Base-by-base conservation (phyloP, 1,139 yeast genomes). In the Debaryomyces robertsiae region DNA sequence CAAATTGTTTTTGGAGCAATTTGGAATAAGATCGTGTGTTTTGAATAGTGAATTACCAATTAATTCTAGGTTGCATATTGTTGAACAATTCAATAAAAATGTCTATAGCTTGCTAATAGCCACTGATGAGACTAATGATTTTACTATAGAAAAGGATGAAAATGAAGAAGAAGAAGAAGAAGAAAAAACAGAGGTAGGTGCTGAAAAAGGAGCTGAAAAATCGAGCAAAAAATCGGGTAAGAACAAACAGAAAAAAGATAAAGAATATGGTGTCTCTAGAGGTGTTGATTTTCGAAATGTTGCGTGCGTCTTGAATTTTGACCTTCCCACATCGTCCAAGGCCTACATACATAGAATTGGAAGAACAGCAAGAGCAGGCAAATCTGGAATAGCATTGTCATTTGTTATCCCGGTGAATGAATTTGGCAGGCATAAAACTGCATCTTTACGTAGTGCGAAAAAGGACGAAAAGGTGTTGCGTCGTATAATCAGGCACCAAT, bases 231-330 rank as follows among this genome's bases (percentile, higher is more conserved):
- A 50, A 44, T 35, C 44, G 27, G 67, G 62, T 43, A 69, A 61
- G 34, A 50, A 56, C n/a, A 68, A 65, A 41, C 58, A 61, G 27
- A 71, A 70, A 46, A 70, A 71, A 42, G 90, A 83, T 54, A 75
- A 72, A 45, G 98, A 93, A 54, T 93, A 86, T 58, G 96, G 98
- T 49, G 97, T 91, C 31, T 86, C 96, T 24, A 81, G 99, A 63
- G 98, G 99, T 55, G 95, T 94, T 29, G 99, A 94, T 65, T 94
- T 94, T 72, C 84, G 80, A 54, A 91, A 93, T 55, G 98, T 94
- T 47, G 94, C 98, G 13, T 93, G 98, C 68, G 98, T 94, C 3
- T 72, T 94, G 49, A 94, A 94, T 65, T 94, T 94, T 60, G 99
- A 94, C 61, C 72, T 94, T 50, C 98, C 99, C 32, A 78, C 89